These are phyloP conservation scores for Globisporangium takayamanum DNA, from an alignment of 352 stramenopile genomes.

Conservation along the genomic window DNA sequence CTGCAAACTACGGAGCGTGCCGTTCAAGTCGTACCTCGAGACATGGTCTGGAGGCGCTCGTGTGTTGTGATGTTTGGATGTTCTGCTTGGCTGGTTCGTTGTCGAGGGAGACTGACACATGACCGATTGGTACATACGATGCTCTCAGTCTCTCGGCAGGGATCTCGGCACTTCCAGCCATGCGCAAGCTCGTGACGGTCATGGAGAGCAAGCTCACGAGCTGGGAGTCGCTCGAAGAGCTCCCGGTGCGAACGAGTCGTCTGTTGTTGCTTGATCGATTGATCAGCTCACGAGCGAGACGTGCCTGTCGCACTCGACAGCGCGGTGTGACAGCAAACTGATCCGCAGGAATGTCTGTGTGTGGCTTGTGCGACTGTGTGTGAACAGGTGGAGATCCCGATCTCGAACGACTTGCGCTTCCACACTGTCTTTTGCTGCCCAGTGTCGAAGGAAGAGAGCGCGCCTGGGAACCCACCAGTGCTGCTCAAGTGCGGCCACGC, in stretches of 20 bases:
- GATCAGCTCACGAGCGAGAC: neutral
- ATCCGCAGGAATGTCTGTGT: neutral
- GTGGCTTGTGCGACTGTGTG: neutral
- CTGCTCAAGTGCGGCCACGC: conserved; percentile 85
- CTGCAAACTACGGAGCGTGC: conserved; percentile 63
- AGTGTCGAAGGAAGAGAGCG: conserved; percentile 84
- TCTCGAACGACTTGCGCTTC: conserved; percentile 76
- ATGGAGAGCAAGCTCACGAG: conserved; percentile 73
- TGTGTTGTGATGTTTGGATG: neutral
- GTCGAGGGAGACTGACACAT: neutral
- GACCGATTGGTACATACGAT: neutral
- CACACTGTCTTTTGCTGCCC: conserved; percentile 86
- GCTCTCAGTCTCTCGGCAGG: conserved; percentile 55
- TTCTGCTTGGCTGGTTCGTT: neutral
- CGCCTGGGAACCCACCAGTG: conserved; percentile 75
- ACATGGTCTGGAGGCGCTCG: conserved; percentile 41
- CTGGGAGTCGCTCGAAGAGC: conserved; percentile 67
- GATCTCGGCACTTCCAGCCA: conserved; percentile 59
- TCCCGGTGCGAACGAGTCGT: conserved; percentile 30
- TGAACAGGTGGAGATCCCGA: conserved; percentile 61
- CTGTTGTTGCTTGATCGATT: neutral
- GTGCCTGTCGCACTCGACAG: neutral
- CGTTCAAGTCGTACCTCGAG: conserved; percentile 63
- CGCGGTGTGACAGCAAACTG: neutral
- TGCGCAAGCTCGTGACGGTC: conserved; percentile 76